Conservation (phyloP, 177 flowering plant species). For the Vitis hybrid region DNA sequence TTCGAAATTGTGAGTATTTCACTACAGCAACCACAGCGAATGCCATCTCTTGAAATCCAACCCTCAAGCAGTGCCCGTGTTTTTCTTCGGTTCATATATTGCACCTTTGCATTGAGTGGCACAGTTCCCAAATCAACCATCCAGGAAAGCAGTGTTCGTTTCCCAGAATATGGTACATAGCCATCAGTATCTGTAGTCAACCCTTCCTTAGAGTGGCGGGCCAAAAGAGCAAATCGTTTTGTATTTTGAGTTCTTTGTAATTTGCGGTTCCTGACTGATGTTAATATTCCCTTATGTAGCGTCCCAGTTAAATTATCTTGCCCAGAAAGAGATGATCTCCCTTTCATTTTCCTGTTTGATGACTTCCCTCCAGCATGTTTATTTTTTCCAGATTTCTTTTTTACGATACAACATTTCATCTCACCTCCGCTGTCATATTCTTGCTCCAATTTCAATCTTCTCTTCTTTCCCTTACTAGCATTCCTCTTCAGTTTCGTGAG, state of each 20-base stretch:
- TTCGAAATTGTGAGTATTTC: slow-evolving; percentile 38
- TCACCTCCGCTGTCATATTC: slow-evolving; percentile 7
- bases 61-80: slow-evolving; percentile 41
- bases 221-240: slow-evolving; percentile 40
- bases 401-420: neutral
- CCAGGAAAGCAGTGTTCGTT: slow-evolving; percentile 62
- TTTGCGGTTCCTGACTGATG: slow-evolving; percentile 12
- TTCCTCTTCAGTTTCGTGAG: slow-evolving; percentile 32
- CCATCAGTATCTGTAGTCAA: slow-evolving; percentile 31
- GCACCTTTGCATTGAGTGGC: slow-evolving; percentile 44
- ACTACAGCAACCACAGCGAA: slow-evolving; percentile 65
- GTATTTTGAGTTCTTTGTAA: slow-evolving; percentile 19
- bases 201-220: slow-evolving; percentile 37
- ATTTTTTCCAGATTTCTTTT: slow-evolving; percentile 8
- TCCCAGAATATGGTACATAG: slow-evolving; percentile 34
- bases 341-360: slow-evolving; percentile 10
- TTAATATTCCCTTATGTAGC: neutral
- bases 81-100: slow-evolving; percentile 31
- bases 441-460: slow-evolving; percentile 17
- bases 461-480: slow-evolving; percentile 22
- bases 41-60: slow-evolving; percentile 58
- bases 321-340: neutral
- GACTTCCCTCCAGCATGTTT: neutral
- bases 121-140: slow-evolving; percentile 64
- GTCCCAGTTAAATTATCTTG: slow-evolving; percentile 7